A percentile compares a stretch with the other conserved stretches of the same genome.
These are phyloP conservation scores for Xenosphaeropsis pyriputrescens DNA, from an alignment of 2,329 filamentous ascomycete species.

Conservation along the genomic window DNA sequence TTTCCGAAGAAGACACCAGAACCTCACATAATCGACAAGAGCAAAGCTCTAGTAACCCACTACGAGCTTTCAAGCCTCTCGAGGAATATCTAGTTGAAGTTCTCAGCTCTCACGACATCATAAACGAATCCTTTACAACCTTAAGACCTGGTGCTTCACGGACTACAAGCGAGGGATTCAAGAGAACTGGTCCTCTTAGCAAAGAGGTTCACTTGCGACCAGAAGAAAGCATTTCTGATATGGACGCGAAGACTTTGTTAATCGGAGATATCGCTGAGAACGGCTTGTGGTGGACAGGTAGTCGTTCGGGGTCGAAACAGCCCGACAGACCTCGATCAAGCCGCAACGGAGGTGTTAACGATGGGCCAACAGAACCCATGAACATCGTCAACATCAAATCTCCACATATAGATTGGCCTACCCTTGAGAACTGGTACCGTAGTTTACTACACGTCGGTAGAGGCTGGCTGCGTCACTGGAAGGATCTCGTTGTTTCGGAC, in stretches of 20 bases:
- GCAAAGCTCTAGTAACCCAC: constrained; percentile 18
- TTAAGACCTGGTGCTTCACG: constrained; percentile 18
- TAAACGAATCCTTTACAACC: constrained; percentile 65
- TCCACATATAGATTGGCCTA: constrained; percentile 61
- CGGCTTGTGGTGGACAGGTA: constrained; percentile 67
- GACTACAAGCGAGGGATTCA: constrained; percentile 13
- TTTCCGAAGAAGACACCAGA: not conserved
- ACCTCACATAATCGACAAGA: constrained; percentile 22
- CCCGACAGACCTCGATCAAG: constrained; percentile 17
- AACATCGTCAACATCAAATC: constrained; percentile 39
- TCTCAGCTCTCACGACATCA: constrained; percentile 52
- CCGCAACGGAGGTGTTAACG: constrained; percentile 10
- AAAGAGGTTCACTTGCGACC: constrained; percentile 18
- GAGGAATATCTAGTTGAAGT: constrained; percentile 63
- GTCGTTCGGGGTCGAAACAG: constrained; percentile 24
- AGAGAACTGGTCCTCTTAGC: constrained; percentile 14
- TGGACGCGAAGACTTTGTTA: constrained; percentile 63
- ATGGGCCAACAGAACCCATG: constrained; percentile 2
- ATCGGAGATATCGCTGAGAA: constrained; percentile 69
- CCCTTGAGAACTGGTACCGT: constrained; percentile 62
- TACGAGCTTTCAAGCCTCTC: constrained; percentile 55
- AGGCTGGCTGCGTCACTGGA: constrained; percentile 47
- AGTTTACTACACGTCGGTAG: constrained; percentile 51
- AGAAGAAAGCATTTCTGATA: constrained; percentile 30
- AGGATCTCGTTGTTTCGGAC: constrained; percentile 28